Percentiles rank a stretch among this genome's conserved stretches.
These are phyloP conservation scores for Backusella morwellensis DNA, from an alignment of 192 early-diverging fungal species.

Conservation along the genomic window DNA sequence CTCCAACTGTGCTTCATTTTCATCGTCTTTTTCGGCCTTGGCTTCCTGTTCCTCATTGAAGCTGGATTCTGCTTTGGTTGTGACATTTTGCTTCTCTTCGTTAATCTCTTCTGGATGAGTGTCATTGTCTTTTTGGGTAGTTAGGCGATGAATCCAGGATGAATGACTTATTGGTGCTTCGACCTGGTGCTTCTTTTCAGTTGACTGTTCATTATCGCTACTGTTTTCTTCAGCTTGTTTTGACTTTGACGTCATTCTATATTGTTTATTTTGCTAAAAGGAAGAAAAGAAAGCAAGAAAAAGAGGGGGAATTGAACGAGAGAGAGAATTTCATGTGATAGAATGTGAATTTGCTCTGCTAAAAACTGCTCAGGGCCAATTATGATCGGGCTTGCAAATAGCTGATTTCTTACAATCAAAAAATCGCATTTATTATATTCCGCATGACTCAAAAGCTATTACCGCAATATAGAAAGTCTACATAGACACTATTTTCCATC, in stretches of 20 bases:
- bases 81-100: background rate
- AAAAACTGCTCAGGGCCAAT: background rate
- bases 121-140: background rate
- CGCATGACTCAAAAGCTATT: background rate
- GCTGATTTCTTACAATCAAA: too few species aligned
- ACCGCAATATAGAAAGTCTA: background rate
- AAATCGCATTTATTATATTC: background rate
- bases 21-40: background rate
- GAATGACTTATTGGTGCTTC: constrained; percentile 6
- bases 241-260: constrained; percentile 2
- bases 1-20: background rate
- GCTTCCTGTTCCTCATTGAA: background rate
- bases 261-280: background rate
- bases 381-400: background rate
- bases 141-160: constrained; percentile 2
- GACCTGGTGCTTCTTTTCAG: background rate
- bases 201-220: background rate
- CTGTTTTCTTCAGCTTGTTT: background rate
- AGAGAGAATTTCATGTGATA: constrained; percentile 7
- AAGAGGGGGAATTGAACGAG: background rate
- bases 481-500: background rate
- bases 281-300: background rate
- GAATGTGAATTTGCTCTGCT: background rate
- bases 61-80: background rate
- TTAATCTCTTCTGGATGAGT: background rate